These are phyloP conservation scores for Blastobotrys chiropterorum DNA, from an alignment of 805 yeast species.

Conservation along the genomic window DNA sequence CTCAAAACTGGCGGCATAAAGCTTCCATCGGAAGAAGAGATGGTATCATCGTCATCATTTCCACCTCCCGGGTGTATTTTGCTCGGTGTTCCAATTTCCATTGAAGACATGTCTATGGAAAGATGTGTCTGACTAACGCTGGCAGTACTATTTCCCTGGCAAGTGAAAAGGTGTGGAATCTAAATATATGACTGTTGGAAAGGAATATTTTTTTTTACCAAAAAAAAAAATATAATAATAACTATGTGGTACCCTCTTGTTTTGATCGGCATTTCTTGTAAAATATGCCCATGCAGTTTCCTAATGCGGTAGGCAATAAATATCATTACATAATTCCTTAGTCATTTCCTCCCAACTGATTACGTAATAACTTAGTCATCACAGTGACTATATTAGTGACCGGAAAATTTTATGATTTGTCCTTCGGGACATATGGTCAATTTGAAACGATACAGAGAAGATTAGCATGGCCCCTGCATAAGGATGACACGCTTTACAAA, in stretches of 20 bases:
- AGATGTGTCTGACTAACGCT: too few relatives aligned
- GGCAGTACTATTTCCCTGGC: too few relatives aligned
- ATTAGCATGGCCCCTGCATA: constrained; percentile 99
- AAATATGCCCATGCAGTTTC: background rate
- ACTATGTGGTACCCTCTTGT: background rate
- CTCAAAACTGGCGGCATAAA: constrained; percentile 57
- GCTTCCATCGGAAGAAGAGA: constrained; percentile 38
- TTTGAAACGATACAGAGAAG: constrained; percentile 99
- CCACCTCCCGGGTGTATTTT: background rate
- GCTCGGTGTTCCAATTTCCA: background rate
- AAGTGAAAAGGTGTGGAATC: background rate
- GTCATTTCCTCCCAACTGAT: background rate
- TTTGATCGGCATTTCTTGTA: background rate
- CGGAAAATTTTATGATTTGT: constrained; percentile 17
- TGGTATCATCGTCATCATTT: constrained; percentile 33
- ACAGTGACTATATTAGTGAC: background rate
- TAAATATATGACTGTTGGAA: too few relatives aligned
- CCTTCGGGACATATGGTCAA: constrained; percentile 96
- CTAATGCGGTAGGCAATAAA: background rate
- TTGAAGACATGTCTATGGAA: background rate
- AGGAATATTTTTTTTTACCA: too few relatives aligned
- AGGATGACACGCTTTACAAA: constrained; percentile 99
- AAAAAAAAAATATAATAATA: too few relatives aligned
- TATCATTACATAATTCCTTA: background rate
- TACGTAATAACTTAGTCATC: background rate